Percentiles rank a stretch among this genome's conserved stretches.
These are phyloP conservation scores for Periconia digitata DNA, from an alignment of 2,329 filamentous ascomycete genomes.

Conservation along the genomic window DNA sequence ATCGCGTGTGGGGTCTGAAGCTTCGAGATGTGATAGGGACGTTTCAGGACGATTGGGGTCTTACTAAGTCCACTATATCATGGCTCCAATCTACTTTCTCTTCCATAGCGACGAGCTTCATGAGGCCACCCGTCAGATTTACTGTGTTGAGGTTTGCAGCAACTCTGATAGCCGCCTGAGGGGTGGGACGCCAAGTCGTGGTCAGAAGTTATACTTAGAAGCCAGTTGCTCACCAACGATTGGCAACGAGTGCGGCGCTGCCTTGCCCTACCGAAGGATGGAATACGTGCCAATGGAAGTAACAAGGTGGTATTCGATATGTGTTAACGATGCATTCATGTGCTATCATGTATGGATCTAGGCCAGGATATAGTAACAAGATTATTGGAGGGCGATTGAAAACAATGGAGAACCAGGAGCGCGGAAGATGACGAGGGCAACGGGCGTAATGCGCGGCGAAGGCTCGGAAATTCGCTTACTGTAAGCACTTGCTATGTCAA, in stretches of 20 bases:
- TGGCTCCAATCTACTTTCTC: not conserved
- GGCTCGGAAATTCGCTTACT: not conserved
- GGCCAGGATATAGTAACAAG: not conserved
- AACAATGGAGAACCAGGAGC: not conserved
- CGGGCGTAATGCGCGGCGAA: not conserved
- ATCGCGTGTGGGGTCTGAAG: not conserved
- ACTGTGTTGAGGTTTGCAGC: not conserved
- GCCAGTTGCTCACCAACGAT: too few relatives aligned
- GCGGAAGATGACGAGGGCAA: not conserved
- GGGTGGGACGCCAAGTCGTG: not conserved
- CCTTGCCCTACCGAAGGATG: too few relatives aligned
- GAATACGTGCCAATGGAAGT: too few relatives aligned
- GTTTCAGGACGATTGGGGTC: conserved; percentile 1
- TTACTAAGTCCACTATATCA: not conserved
- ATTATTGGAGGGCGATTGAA: not conserved
- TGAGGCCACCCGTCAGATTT: not conserved
- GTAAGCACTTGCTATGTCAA: too few relatives aligned
- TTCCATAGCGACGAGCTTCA: not conserved
- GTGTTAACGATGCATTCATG: not conserved
- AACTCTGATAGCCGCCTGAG: not conserved
- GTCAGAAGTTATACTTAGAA: too few relatives aligned
- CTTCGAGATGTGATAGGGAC: not conserved
- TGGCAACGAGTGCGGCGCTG: too few relatives aligned
- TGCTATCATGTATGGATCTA: not conserved
- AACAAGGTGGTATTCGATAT: not conserved